These are phyloP conservation scores for Thermochaetoides thermophila DNA, from an alignment of 495 filamentous ascomycete genomes.

Conservation along the genomic window DNA sequence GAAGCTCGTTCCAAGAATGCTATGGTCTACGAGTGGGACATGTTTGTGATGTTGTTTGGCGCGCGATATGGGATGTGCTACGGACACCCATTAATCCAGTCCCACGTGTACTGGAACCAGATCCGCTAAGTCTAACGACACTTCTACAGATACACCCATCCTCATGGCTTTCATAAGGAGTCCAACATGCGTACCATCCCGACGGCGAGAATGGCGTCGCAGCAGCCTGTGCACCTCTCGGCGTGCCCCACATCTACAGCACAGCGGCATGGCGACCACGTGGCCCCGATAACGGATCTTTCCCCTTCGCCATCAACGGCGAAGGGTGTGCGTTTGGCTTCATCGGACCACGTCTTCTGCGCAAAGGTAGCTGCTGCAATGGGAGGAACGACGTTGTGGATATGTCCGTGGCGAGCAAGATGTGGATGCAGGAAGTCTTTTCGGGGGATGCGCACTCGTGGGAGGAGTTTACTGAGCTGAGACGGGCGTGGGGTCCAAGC, in stretches of 20 bases:
- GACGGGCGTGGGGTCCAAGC: constrained; percentile 41
- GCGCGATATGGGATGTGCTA: constrained; percentile 23
- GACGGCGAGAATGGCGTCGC: constrained; percentile 41
- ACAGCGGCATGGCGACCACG: constrained; percentile 47
- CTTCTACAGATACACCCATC: constrained; percentile 25
- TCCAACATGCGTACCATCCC: constrained; percentile 42
- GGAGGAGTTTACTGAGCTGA: constrained; percentile 41
- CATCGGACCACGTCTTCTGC: constrained; percentile 50
- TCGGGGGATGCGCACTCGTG: constrained; percentile 38
- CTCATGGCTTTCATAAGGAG: constrained; percentile 46
- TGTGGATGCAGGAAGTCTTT: constrained; percentile 38
- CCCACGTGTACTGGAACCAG: no score
- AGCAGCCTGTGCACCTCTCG: constrained; percentile 35
- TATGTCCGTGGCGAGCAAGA: constrained; percentile 11
- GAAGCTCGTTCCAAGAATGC: constrained; percentile 39
- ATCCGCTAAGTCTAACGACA: no score
- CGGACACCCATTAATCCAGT: background rate
- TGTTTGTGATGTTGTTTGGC: constrained; percentile 43
- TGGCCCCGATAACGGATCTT: constrained; percentile 48
- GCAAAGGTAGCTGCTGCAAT: constrained; percentile 15
- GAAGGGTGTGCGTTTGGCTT: constrained; percentile 32
- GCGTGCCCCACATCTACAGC: constrained; percentile 38
- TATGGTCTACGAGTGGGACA: constrained; percentile 30
- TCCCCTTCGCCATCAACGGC: constrained; percentile 38
- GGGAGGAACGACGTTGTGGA: constrained; percentile 16